Percentiles rank a stretch among this genome's conserved stretches.
Evolutionary conservation across 768 basidiomycete genomes (phyloP).

Genomic region (Macrolepiota fuliginosa): DNA sequence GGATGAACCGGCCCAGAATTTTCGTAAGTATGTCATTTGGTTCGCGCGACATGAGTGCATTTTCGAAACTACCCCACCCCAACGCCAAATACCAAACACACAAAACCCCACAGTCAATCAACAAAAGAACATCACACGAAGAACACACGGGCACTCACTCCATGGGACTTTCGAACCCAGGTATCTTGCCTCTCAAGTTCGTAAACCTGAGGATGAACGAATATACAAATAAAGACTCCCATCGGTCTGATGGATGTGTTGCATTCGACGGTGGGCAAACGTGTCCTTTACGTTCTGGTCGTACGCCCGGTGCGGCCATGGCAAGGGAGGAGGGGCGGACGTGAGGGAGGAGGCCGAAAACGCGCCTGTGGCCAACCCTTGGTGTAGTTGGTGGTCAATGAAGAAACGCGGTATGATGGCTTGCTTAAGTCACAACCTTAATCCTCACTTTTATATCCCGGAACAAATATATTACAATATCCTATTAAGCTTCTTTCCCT

Average conservation of each 20-base stretch:
- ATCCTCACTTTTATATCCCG: constrained; percentile 35
- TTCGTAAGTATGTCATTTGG: constrained; percentile 71
- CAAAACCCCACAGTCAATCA: constrained; percentile 5
- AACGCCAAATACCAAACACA: constrained; percentile 1
- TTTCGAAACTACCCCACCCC: constrained; percentile 63
- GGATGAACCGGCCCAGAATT: constrained; percentile 72
- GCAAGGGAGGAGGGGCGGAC: constrained; percentile 30
- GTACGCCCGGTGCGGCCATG: constrained; percentile 30
- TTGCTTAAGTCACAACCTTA: constrained; percentile 33
- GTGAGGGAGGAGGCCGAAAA: constrained; percentile 17
- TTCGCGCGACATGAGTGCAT: constrained; percentile 69
- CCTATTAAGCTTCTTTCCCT: constrained; percentile 3
- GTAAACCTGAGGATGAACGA: constrained; percentile 85
- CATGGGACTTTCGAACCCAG: constrained; percentile 78
- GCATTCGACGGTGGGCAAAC: constrained; percentile 61
- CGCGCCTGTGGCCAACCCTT: constrained; percentile 11
- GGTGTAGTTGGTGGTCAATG: constrained; percentile 21
- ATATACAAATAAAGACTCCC: constrained; percentile 86
- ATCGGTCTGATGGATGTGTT: constrained; percentile 75
- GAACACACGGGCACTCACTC: constrained; percentile 55
- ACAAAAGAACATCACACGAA: constrained; percentile 14
- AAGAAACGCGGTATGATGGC: constrained; percentile 32
- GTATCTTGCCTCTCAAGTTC: constrained; percentile 67
- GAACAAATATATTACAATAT: constrained; percentile 55
- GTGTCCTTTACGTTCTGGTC: constrained; percentile 38